Evolutionary conservation across 306 rosid genomes (phyloP).

Genomic region (Dalbergia cochinchinensis): DNA sequence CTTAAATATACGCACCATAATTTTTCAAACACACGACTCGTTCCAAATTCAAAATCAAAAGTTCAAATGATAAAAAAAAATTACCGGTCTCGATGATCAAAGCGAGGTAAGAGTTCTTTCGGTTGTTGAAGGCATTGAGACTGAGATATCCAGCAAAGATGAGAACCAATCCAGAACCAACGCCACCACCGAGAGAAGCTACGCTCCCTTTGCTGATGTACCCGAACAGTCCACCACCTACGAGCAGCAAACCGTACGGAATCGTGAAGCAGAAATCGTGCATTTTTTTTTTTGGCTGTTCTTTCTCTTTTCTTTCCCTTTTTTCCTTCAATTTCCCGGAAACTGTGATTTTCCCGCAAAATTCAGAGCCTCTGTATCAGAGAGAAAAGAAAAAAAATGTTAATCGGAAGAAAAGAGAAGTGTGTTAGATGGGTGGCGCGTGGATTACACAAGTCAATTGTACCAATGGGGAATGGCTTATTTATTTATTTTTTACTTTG

Average conservation of each 20-base stretch:
- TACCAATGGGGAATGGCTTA: neutral
- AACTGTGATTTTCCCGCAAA: slow-evolving; percentile 38
- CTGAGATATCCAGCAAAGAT: slow-evolving; percentile 78
- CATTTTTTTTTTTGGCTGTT: slow-evolving; percentile 52
- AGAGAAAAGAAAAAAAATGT: neutral
- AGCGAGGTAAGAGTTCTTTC: slow-evolving; percentile 71
- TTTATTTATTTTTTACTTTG: neutral
- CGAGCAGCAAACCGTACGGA: slow-evolving; percentile 77
- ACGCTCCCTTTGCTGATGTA: slow-evolving; percentile 77
- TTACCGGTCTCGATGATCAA: slow-evolving; percentile 71
- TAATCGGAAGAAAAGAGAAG: neutral
- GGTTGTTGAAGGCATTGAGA: slow-evolving; percentile 76
- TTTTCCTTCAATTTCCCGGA: slow-evolving; percentile 16
- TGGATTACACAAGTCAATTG: slow-evolving; percentile 46
- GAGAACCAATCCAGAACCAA: slow-evolving; percentile 66
- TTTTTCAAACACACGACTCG: neutral
- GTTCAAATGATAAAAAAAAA: neutral
- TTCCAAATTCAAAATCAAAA: slow-evolving; percentile 13
- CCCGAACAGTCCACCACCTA: slow-evolving; percentile 78
- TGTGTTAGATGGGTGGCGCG: slow-evolving; percentile 44
- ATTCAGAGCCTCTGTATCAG: slow-evolving; percentile 32
- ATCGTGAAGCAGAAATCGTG: slow-evolving; percentile 95
- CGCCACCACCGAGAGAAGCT: slow-evolving; percentile 79
- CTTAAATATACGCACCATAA: no score
- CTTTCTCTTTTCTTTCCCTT: slow-evolving; percentile 4